Evolutionary conservation across 1,284 basidiomycete species (phyloP).

Genomic region (Ceratobasidium sp.): DNA sequence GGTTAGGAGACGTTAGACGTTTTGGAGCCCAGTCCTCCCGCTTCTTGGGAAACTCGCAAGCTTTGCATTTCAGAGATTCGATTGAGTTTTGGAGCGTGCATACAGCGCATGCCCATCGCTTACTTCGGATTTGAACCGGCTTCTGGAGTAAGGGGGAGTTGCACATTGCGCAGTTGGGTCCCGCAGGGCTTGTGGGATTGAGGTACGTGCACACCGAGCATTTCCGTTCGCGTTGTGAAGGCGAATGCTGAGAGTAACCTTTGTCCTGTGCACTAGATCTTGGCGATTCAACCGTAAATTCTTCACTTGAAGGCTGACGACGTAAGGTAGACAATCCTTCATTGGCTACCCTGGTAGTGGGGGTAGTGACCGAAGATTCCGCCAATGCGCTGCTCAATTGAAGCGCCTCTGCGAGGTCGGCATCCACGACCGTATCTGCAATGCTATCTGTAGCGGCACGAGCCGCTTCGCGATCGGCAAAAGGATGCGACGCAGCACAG

Average conservation of each 20-base stretch:
- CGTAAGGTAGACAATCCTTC: neutral
- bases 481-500: constrained; percentile 54
- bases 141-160: neutral
- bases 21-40: constrained; percentile 13
- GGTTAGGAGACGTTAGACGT: neutral
- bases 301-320: neutral
- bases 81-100: constrained; percentile 17
- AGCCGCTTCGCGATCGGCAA: constrained; percentile 26
- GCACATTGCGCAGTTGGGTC: constrained; percentile 26
- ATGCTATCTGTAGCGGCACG: constrained; percentile 62
- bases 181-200: constrained; percentile 23
- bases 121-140: neutral
- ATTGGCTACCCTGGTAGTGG: neutral
- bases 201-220: constrained; percentile 35
- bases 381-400: constrained; percentile 53
- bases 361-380: constrained; percentile 42
- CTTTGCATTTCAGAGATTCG: constrained; percentile 1
- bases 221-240: neutral
- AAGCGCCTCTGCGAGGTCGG: constrained; percentile 67
- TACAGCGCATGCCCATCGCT: constrained; percentile 66
- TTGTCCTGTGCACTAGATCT: constrained; percentile 6
- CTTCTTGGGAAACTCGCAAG: constrained; percentile 23
- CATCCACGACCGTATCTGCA: constrained; percentile 72
- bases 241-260: neutral
- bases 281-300: constrained; percentile 9